A percentile compares a stretch with the other conserved stretches of the same genome.
phyloP scores from a whole-genome alignment of 2,329 filamentous ascomycete genomes.

The Alternaria tenuissima region DNA sequence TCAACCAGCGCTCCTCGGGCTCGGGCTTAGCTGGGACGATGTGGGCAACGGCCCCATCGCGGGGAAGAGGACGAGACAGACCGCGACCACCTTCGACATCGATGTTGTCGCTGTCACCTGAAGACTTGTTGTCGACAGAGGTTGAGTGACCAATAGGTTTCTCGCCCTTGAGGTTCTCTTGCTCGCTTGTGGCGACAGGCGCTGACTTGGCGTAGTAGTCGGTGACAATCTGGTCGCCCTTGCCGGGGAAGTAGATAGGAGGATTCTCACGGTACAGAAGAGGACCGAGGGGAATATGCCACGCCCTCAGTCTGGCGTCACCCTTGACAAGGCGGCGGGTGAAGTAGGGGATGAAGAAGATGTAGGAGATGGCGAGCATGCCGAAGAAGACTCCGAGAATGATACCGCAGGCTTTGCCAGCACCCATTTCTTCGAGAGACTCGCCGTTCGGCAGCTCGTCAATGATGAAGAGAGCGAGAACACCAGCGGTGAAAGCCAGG shows the following conservation, averaged over 20 bases:
- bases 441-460: slow-evolving; percentile 53
- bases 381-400: slow-evolving; percentile 41
- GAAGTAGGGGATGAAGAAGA: slow-evolving; percentile 43
- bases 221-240: slow-evolving; percentile 48
- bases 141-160: slow-evolving; percentile 5
- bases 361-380: slow-evolving; percentile 30
- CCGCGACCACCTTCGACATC: slow-evolving; percentile 14
- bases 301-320: slow-evolving; percentile 36
- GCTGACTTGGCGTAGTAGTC: slow-evolving; percentile 52
- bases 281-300: slow-evolving; percentile 49
- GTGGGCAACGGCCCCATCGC: slow-evolving; percentile 10
- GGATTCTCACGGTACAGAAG: slow-evolving; percentile 53
- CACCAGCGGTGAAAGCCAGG: slow-evolving; percentile 57
- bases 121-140: slow-evolving; percentile 10
- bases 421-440: slow-evolving; percentile 40
- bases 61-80: slow-evolving; percentile 10
- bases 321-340: slow-evolving; percentile 38
- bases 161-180: slow-evolving; percentile 18
- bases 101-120: slow-evolving; percentile 4
- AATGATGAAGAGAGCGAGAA: slow-evolving; percentile 68
- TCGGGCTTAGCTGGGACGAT: slow-evolving; percentile 28
- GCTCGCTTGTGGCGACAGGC: slow-evolving; percentile 15
- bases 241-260: slow-evolving; percentile 53
- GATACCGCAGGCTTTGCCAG: slow-evolving; percentile 39
- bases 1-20: slow-evolving; percentile 45